A percentile compares a stretch with the other conserved stretches of the same genome.
Conservation (phyloP, 805 yeast species). For the Yarrowia phangngaensis region DNA sequence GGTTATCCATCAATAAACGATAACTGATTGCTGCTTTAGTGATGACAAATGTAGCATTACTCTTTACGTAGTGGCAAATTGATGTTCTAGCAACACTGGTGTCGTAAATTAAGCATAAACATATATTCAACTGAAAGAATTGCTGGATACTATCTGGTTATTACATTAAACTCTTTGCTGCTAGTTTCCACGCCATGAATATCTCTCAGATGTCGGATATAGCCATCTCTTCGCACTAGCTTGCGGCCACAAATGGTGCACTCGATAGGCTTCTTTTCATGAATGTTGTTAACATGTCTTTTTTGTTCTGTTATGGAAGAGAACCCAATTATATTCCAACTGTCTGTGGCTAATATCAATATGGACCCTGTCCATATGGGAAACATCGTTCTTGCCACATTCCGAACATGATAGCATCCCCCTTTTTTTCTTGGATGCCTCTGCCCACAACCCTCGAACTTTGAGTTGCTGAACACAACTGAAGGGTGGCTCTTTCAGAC, state of each 20-base stretch:
- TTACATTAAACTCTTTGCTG: too few relatives aligned
- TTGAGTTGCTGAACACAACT: background rate
- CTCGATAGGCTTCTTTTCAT: background rate
- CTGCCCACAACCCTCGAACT: background rate
- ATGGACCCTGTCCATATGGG: conserved; percentile 1
- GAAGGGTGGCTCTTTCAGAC: too few relatives aligned
- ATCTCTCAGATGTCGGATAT: conserved; percentile 8
- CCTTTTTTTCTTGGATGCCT: conserved; percentile 6
- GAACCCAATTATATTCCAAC: conserved; percentile 5
- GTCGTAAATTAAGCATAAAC: too few relatives aligned
- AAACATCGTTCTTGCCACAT: conserved; percentile 1
- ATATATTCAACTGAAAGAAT: too few relatives aligned
- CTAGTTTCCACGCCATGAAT: conserved; percentile 1
- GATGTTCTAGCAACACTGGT: too few relatives aligned
- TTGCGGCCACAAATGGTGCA: background rate
- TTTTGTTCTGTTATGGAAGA: conserved; percentile 10
- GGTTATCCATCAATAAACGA: too few relatives aligned
- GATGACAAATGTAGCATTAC: too few relatives aligned
- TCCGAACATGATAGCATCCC: conserved; percentile 12
- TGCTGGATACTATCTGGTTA: too few relatives aligned
- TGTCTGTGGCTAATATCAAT: conserved; percentile 1
- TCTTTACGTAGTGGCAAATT: too few relatives aligned
- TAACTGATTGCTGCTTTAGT: too few relatives aligned
- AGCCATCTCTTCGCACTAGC: conserved; percentile 8
- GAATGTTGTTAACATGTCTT: conserved; percentile 1